Conservation (phyloP, 805 yeast genomes). For the Metschnikowia corniflorae region DNA sequence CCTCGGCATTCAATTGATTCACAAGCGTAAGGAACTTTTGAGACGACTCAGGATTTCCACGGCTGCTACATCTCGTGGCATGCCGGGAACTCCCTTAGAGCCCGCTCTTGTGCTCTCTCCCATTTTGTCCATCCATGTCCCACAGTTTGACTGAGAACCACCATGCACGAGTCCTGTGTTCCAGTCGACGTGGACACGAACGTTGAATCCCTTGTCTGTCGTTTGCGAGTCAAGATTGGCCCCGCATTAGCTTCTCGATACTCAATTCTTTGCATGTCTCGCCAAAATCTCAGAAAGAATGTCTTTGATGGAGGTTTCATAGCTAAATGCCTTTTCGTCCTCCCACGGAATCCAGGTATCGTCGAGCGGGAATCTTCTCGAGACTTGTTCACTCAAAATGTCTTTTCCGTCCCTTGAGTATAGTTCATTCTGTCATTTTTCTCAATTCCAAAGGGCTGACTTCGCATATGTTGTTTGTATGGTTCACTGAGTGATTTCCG, state of each 20-base stretch:
- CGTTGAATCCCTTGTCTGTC: slow-evolving; percentile 90
- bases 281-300: slow-evolving; percentile 74
- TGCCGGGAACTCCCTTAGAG: slow-evolving; percentile 90
- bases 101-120: slow-evolving; percentile 87
- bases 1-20: slow-evolving; percentile 49
- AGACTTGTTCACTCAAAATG: slow-evolving; percentile 67
- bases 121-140: slow-evolving; percentile 99
- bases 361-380: slow-evolving; percentile 84
- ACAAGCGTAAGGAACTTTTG: slow-evolving; percentile 84
- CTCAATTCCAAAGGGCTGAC: no score
- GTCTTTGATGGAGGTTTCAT: slow-evolving; percentile 68
- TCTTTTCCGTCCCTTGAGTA: slow-evolving; percentile 61
- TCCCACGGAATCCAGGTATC: slow-evolving; percentile 70
- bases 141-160: slow-evolving; percentile 90
- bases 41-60: slow-evolving; percentile 86
- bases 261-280: slow-evolving; percentile 85
- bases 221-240: slow-evolving; percentile 82
- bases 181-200: slow-evolving; percentile 82
- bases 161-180: slow-evolving; percentile 82
- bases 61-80: slow-evolving; percentile 97
- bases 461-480: no score
- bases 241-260: slow-evolving; percentile 97
- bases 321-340: slow-evolving; percentile 72
- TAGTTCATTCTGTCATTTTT: no score
- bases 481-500: no score